phyloP scores from a whole-genome alignment of 176 grass and related monocot species.

The Sorghum bicolor region Sorghum_bicolor_NCBIv3 NC_012878.2:50485001-50485500 shows the following conservation, averaged over 20 bases:
- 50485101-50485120: background rate
- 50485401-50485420: constrained; percentile 69
- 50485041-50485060: background rate
- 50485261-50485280: constrained; percentile 86
- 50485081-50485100: background rate
- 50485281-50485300: constrained; percentile 96
- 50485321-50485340: constrained; percentile 61
- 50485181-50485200: constrained; percentile 86
- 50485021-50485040: constrained; percentile 11
- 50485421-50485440: constrained; percentile 82
- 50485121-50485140: too few relatives aligned
- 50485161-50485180: background rate
- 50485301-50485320: constrained; percentile 67
- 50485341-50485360: constrained; percentile 70
- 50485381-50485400: constrained; percentile 58
- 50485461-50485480: constrained; percentile 81
- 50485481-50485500: constrained; percentile 53
- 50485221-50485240: constrained; percentile 69
- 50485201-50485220: constrained; percentile 98
- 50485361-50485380: constrained; percentile 76
- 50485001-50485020: background rate
- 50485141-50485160: background rate
- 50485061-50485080: background rate
- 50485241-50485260: constrained; percentile 84
- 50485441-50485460: constrained; percentile 83